phyloP scores from a whole-genome alignment of 768 basidiomycete genomes.

The Filobasidium wieringae region DNA sequence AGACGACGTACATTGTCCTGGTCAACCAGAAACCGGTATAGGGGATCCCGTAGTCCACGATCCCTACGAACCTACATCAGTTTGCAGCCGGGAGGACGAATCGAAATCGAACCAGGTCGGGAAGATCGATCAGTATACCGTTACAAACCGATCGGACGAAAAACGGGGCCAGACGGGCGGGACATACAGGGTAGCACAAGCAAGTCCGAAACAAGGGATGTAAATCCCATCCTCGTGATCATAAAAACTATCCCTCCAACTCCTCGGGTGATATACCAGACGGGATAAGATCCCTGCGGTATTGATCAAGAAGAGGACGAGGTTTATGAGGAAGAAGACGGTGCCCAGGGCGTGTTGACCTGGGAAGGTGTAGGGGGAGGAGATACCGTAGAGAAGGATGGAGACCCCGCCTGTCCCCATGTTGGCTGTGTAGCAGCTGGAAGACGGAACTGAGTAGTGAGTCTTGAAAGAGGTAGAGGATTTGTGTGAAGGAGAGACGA shows the following conservation, averaged over 20 bases:
- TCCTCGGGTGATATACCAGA: slow-evolving; percentile 2
- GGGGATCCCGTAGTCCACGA: slow-evolving; percentile 6
- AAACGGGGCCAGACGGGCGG: no score
- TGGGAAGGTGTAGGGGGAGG: slow-evolving; percentile 1
- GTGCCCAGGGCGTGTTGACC: slow-evolving; percentile 7
- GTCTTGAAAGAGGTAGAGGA: not conserved
- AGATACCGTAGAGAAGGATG: slow-evolving; percentile 6
- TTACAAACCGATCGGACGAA: not conserved
- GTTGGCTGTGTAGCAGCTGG: slow-evolving; percentile 1
- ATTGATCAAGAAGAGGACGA: slow-evolving; percentile 7
- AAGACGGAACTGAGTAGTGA: not conserved
- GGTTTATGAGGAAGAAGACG: slow-evolving; percentile 10
- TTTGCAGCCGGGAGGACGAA: no score
- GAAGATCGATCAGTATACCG: not conserved
- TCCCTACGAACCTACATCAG: no score
- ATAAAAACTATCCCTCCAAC: not conserved
- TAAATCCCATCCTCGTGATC: slow-evolving; percentile 11
- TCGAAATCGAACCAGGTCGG: no score
- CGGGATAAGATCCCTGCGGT: not conserved
- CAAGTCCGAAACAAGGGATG: slow-evolving; percentile 5
- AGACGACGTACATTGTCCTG: not conserved
- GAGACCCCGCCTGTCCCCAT: slow-evolving; percentile 7
- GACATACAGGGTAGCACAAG: slow-evolving; percentile 7
- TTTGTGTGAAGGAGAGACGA: not conserved
- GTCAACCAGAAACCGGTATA: slow-evolving; percentile 7